phyloP scores from a whole-genome alignment of 1,284 basidiomycete genomes.

The Melampsora larici-populina region DNA sequence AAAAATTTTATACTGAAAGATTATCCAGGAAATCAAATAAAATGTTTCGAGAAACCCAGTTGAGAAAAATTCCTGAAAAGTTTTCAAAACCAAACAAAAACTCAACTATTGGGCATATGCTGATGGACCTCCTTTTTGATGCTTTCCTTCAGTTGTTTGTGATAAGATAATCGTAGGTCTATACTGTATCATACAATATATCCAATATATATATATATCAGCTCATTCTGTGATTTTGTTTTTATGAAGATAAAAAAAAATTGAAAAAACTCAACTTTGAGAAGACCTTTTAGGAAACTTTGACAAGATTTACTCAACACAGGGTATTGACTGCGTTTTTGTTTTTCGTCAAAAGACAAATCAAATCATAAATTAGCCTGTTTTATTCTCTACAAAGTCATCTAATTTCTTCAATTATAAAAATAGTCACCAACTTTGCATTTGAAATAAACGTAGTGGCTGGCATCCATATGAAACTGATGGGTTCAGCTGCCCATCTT shows the following conservation, averaged over 20 bases:
- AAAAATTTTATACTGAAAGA: conserved; percentile 51
- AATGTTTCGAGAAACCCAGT: conserved; percentile 46
- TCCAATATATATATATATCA: conserved; percentile 40
- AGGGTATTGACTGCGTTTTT: conserved; percentile 69
- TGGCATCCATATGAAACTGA: conserved; percentile 81
- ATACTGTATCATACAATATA: conserved; percentile 67
- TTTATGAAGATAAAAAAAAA: not conserved
- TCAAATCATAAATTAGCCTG: too few species aligned
- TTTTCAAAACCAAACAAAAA: too few species aligned
- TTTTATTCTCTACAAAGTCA: too few species aligned
- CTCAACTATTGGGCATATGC: conserved; percentile 79
- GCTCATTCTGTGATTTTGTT: conserved; percentile 12
- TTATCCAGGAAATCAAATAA: conserved; percentile 70
- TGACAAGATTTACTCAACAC: conserved; percentile 90
- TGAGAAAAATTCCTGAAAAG: not conserved
- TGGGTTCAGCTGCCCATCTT: conserved; percentile 89
- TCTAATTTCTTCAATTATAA: too few species aligned
- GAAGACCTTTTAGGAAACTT: conserved; percentile 77
- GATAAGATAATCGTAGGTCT: conserved; percentile 76
- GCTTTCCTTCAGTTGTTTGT: conserved; percentile 63
- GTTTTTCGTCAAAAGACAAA: too few species aligned
- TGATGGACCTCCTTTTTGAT: conserved; percentile 72
- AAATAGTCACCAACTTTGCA: conserved; percentile 71
- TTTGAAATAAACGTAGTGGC: conserved; percentile 90
- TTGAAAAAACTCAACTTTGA: conserved; percentile 67